phyloP scores from a whole-genome alignment of 257 asterid genomes.

The Schizonepeta tenuifolia region DNA sequence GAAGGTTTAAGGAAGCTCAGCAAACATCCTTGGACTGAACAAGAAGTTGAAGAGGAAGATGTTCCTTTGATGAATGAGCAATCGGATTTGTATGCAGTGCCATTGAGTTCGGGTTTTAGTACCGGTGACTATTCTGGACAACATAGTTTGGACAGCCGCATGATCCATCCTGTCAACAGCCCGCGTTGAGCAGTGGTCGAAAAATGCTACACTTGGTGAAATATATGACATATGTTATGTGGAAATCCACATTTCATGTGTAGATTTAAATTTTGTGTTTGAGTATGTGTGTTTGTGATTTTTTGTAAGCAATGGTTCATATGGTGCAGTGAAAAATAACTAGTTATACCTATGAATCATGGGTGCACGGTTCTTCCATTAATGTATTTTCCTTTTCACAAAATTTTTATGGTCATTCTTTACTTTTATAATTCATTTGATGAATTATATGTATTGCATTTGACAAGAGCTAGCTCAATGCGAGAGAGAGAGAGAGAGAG shows the following conservation, averaged over 20 bases:
- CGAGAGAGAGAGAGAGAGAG: too few species aligned
- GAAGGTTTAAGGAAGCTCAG: conserved; percentile 59
- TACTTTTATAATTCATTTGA: not conserved
- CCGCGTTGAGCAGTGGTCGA: conserved; percentile 30
- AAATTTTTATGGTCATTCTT: not conserved
- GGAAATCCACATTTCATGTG: too few species aligned
- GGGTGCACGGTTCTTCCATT: not conserved
- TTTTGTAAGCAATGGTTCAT: too few species aligned
- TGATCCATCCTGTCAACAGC: conserved; percentile 32
- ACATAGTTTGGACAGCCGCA: conserved; percentile 27
- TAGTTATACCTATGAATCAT: not conserved
- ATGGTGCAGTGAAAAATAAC: too few species aligned
- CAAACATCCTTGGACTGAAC: conserved; percentile 57
- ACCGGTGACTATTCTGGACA: conserved; percentile 23
- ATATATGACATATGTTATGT: too few species aligned
- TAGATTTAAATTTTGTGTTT: too few species aligned
- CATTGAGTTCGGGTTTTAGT: conserved; percentile 28
- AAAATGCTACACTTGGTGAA: not conserved
- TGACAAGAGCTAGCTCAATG: too few species aligned
- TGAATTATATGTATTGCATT: too few species aligned
- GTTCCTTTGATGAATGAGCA: conserved; percentile 33
- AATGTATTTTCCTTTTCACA: not conserved
- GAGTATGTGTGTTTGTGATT: not conserved
- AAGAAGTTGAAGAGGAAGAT: conserved; percentile 27
- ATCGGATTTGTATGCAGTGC: conserved; percentile 36